These are phyloP conservation scores for Hypoxylon sp. DNA, from an alignment of 2,329 filamentous ascomycete genomes.

Conservation along the genomic window DNA sequence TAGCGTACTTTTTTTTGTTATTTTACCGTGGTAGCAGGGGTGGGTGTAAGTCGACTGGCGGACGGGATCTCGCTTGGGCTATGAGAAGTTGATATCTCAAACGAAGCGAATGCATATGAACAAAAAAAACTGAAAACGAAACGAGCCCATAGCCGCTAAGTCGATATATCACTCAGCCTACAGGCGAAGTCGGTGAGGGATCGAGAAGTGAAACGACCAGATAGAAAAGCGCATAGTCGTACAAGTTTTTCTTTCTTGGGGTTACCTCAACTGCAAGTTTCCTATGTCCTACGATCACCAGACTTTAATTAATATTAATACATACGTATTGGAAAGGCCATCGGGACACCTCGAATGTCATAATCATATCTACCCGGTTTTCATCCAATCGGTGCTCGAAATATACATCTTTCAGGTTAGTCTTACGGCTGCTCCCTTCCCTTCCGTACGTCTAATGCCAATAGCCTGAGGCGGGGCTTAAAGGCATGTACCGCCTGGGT, in stretches of 20 bases:
- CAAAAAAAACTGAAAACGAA: conserved; percentile 17
- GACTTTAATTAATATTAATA: background rate
- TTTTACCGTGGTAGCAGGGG: conserved; percentile 16
- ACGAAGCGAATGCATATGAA: conserved; percentile 11
- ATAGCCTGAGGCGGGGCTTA: background rate
- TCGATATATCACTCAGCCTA: conserved; percentile 15
- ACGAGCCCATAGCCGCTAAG: conserved; percentile 16
- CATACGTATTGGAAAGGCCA: background rate
- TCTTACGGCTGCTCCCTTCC: conserved; percentile 10
- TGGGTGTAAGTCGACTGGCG: conserved; percentile 24
- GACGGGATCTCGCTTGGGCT: background rate
- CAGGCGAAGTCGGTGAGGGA: conserved; percentile 25
- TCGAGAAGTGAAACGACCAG: conserved; percentile 21
- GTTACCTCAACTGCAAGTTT: background rate
- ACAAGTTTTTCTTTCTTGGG: background rate
- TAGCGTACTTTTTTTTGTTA: conserved; percentile 32
- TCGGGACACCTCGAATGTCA: background rate
- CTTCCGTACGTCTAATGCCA: background rate
- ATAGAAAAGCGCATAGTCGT: conserved; percentile 2
- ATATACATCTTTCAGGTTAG: conserved; percentile 23
- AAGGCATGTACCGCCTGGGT: background rate
- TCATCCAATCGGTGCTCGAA: conserved; percentile 25
- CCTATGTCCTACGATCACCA: background rate
- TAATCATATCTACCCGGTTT: background rate
- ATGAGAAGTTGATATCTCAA: conserved; percentile 1